phyloP scores from a whole-genome alignment of 805 yeast species.

The Hanseniaspora guilliermondii region DNA sequence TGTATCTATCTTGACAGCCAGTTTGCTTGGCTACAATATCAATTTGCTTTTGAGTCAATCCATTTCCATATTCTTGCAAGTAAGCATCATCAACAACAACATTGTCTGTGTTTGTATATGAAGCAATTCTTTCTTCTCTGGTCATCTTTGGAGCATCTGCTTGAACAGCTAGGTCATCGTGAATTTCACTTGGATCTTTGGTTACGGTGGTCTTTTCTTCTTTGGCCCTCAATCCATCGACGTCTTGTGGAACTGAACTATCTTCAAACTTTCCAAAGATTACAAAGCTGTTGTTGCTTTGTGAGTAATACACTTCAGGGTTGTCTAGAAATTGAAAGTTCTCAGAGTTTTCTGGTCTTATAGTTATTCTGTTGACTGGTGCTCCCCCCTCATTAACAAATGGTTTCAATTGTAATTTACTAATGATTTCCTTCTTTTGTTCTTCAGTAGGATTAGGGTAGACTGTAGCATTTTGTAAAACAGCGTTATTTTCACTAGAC shows the following conservation, averaged over 20 bases:
- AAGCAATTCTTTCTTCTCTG: constrained; percentile 1
- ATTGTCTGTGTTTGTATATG: constrained; percentile 1
- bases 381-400: constrained; percentile 6
- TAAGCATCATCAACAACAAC: constrained; percentile 7
- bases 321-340: constrained; percentile 10
- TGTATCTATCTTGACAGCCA: constrained; percentile 10
- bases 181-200: constrained; percentile 8
- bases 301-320: constrained; percentile 10
- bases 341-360: constrained; percentile 10
- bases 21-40: constrained; percentile 10
- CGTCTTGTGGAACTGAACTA: constrained; percentile 1
- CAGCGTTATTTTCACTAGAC: not conserved
- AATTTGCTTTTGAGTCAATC: constrained; percentile 9
- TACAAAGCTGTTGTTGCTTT: constrained; percentile 10
- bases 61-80: constrained; percentile 9
- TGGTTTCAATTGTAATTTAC: constrained; percentile 8
- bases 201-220: not conserved
- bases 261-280: constrained; percentile 10
- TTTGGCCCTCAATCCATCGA: not conserved
- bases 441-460: constrained; percentile 13
- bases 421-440: constrained; percentile 12
- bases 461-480: constrained; percentile 10
- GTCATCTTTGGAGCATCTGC: constrained; percentile 9
- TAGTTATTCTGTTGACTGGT: constrained; percentile 12
- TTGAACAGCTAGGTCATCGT: constrained; percentile 8